A percentile compares a stretch with the other conserved stretches of the same genome.
These are phyloP conservation scores for Aristolochia contorta DNA, from an alignment of 164 flowering plant genomes.

Conservation along the genomic window DNA sequence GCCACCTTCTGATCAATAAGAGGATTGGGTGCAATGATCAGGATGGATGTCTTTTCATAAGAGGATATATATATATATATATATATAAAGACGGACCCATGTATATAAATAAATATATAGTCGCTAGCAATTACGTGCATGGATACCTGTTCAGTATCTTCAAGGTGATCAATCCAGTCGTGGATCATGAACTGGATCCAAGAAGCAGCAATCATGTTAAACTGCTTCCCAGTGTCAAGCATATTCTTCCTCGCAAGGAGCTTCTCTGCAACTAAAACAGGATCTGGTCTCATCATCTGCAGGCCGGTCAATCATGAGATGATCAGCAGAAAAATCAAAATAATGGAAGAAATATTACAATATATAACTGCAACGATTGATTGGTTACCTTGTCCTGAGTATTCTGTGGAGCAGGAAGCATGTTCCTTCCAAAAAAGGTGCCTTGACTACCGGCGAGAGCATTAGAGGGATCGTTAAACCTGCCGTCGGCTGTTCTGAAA, in stretches of 20 bases:
- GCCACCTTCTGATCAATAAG: no score
- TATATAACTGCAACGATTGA: background rate
- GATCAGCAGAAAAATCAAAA: background rate
- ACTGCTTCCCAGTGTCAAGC: constrained; percentile 32
- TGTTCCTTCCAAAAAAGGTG: constrained; percentile 34
- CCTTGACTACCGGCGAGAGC: constrained; percentile 24
- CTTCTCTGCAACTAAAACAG: constrained; percentile 30
- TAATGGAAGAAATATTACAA: no score
- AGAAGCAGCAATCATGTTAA: constrained; percentile 38
- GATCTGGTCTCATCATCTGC: constrained; percentile 32
- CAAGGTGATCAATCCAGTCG: constrained; percentile 44
- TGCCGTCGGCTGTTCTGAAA: constrained; percentile 28
- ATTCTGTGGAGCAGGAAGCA: constrained; percentile 24
- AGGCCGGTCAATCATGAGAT: background rate
- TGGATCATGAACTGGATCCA: constrained; percentile 50
- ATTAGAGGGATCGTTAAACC: constrained; percentile 26
- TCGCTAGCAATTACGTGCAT: no score
- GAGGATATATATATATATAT: no score
- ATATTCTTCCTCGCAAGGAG: constrained; percentile 24
- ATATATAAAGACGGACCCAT: background rate
- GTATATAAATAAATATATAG: background rate
- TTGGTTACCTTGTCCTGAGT: constrained; percentile 17
- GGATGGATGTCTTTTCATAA: no score
- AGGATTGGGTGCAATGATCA: no score
- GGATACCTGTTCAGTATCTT: constrained; percentile 27